phyloP scores from a whole-genome alignment of 495 filamentous ascomycete genomes.

The Bryoglossum gracile region DNA sequence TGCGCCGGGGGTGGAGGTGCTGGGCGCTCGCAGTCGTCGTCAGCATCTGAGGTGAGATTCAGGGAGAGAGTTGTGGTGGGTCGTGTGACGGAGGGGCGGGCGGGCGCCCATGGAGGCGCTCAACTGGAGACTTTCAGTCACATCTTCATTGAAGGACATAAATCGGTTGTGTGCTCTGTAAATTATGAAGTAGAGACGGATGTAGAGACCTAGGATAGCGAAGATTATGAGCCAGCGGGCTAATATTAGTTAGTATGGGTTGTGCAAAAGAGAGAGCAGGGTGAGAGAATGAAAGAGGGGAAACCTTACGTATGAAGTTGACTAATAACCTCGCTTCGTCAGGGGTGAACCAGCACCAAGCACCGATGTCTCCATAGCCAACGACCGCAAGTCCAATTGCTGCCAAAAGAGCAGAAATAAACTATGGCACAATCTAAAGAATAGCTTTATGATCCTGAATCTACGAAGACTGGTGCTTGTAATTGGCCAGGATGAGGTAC shows the following conservation, averaged over 20 bases:
- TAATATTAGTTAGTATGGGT: too few species aligned
- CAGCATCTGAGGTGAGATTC: slow-evolving; percentile 1
- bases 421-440: slow-evolving; percentile 34
- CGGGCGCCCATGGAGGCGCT: slow-evolving; percentile 3
- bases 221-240: slow-evolving; percentile 37
- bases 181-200: slow-evolving; percentile 35
- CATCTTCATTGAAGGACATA: slow-evolving; percentile 29
- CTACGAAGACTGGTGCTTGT: slow-evolving; percentile 32
- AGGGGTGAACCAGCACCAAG: slow-evolving; percentile 40
- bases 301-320: slow-evolving; percentile 38
- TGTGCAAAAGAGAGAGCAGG: too few species aligned
- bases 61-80: not conserved
- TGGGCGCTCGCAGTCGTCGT: slow-evolving; percentile 15
- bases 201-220: slow-evolving; percentile 32
- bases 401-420: slow-evolving; percentile 31
- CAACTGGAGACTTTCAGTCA: slow-evolving; percentile 15
- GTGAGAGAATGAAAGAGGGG: too few species aligned
- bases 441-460: slow-evolving; percentile 30
- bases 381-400: slow-evolving; percentile 28
- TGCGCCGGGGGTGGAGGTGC: slow-evolving; percentile 7
- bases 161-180: slow-evolving; percentile 34
- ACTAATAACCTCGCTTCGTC: slow-evolving; percentile 34
- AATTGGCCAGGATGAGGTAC: slow-evolving; percentile 34
- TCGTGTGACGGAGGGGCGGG: not conserved
- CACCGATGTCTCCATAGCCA: slow-evolving; percentile 38